Evolutionary conservation across 192 early-diverging fungal genomes (phyloP), one percentile per base, ranked within the genome.

Genomic region (Anaeromyces robustus): DNA sequence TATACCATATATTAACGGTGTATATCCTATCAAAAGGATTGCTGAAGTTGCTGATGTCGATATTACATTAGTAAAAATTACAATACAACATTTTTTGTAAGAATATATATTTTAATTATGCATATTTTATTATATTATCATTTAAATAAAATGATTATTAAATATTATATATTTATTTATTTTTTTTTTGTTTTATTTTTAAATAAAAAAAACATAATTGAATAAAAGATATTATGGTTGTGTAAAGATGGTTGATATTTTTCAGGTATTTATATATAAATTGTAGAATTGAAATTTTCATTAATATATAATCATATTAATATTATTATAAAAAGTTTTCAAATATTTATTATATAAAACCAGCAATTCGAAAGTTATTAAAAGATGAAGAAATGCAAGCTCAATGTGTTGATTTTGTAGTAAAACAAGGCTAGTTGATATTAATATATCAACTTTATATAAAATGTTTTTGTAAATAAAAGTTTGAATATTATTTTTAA

Each of bases 1-100:
- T n/a, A 86, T 92, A 19, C 86, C 88, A 29, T 88, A 84, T 82
- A 95, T 99, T 77, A 93, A 99, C 84, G 96, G 95, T 6, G 92
- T 96, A 29, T 89, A 90, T 83, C 92, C 93, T 80, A 93, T 99
- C 32, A 92, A 92, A 77, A 82, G 89, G 43, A 96, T 99, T 43
- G 92, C 95, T 0, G 91, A 92, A 77, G 84, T 92, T 79, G 86
- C 94, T 5, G 93, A 95, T 87, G 94, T 96, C 0, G 90, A 93
- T 80, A 85, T 89, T 30, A 89, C 86, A 6, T 91, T 94, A 41
- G 94, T 95, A 3, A 81, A 94, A 30, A 83, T 92, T 80, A 93
- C 94, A 43, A 92, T 99, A 68, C 91, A 95, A 80, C 98, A 99
- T 83, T 82, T 99, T 32, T 83, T 97, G 86, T 97, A 94, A 85